Conservation (phyloP, 257 asterid species). For the Coffea eugenioides region DNA sequence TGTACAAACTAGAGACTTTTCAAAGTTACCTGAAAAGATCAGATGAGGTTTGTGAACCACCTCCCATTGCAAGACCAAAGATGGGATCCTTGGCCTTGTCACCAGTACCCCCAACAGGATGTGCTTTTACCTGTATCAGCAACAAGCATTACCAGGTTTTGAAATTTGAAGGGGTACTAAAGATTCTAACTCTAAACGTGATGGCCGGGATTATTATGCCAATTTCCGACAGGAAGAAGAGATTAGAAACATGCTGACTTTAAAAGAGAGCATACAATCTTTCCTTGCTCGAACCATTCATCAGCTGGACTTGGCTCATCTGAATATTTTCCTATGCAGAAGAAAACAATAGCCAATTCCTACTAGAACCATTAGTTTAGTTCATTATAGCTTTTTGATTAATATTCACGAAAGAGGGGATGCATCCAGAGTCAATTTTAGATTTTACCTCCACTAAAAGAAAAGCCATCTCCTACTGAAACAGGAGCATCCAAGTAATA, state of each 20-base stretch:
- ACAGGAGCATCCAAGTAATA: conserved; percentile 78
- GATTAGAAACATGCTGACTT: not conserved
- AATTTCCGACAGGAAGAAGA: not conserved
- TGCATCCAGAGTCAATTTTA: not conserved
- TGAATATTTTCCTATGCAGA: conserved; percentile 74
- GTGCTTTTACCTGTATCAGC: conserved; percentile 67
- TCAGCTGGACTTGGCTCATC: conserved; percentile 86
- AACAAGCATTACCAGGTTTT: not conserved
- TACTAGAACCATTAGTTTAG: not conserved
- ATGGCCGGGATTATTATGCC: not conserved
- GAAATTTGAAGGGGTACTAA: not conserved
- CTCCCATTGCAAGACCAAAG: conserved; percentile 80
- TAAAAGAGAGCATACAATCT: conserved; percentile 40
- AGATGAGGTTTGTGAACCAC: conserved; percentile 69
- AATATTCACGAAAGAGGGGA: not conserved
- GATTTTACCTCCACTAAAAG: conserved; percentile 84
- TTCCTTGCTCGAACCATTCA: conserved; percentile 84
- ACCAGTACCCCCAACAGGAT: conserved; percentile 74
- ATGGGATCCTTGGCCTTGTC: conserved; percentile 90
- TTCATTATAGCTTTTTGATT: not conserved
- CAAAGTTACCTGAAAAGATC: conserved; percentile 71
- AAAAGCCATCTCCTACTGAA: conserved; percentile 83
- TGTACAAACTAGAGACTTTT: not conserved
- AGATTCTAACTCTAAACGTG: not conserved
- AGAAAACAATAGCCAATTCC: not conserved